These are phyloP conservation scores for Scalesia atractyloides DNA, from an alignment of 129 eudicot species.

Conservation along the genomic window DNA sequence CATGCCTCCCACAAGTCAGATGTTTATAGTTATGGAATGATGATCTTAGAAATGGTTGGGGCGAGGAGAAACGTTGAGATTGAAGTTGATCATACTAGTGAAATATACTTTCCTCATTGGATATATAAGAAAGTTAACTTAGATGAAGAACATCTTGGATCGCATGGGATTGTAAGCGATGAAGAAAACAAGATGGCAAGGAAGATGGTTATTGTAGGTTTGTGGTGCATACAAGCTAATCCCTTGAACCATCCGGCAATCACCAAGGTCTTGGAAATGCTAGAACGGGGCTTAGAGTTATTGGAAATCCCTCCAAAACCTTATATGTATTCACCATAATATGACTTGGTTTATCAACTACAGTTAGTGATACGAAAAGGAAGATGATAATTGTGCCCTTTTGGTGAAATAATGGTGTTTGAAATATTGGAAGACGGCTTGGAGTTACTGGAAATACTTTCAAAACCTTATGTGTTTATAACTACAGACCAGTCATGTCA, in stretches of 20 bases:
- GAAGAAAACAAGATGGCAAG: constrained; percentile 33
- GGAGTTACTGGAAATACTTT: too few species aligned
- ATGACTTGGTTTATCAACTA: not conserved
- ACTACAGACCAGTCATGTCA: too few species aligned
- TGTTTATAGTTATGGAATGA: constrained; percentile 49
- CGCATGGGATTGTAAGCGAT: constrained; percentile 7
- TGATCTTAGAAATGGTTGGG: constrained; percentile 43
- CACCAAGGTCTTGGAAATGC: constrained; percentile 46
- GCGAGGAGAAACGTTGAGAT: constrained; percentile 28
- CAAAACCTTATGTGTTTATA: too few species aligned
- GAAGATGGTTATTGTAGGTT: constrained; percentile 48
- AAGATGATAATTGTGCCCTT: too few species aligned
- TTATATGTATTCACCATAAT: constrained; percentile 31
- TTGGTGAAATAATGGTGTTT: too few species aligned
- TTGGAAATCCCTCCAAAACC: constrained; percentile 50
- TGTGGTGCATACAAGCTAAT: constrained; percentile 56
- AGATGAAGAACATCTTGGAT: constrained; percentile 25
- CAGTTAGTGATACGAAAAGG: not conserved
- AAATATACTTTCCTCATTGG: constrained; percentile 51
- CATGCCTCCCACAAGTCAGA: constrained; percentile 47
- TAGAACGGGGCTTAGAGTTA: constrained; percentile 36
- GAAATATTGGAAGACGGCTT: too few species aligned
- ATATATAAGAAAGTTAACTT: constrained; percentile 37
- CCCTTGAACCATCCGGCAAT: constrained; percentile 47
- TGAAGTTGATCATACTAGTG: constrained; percentile 33